Percentiles rank a stretch among this genome's conserved stretches.
These are phyloP conservation scores for Elsinoe perseae DNA, from an alignment of 2,329 filamentous ascomycete genomes.

Conservation along the genomic window DNA sequence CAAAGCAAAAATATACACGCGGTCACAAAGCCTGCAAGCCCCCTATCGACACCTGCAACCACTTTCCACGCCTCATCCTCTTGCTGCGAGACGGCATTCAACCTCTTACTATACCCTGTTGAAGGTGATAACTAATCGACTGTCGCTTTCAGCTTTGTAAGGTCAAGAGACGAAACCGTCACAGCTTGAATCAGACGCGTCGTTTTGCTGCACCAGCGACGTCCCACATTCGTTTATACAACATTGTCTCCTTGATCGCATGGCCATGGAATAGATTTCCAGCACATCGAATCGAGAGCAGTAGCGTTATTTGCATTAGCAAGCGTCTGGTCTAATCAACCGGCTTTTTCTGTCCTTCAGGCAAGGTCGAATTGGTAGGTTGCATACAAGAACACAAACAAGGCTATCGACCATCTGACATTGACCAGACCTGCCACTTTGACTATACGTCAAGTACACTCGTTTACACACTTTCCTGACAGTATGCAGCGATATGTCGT, in stretches of 20 bases:
- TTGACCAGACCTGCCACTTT: background rate
- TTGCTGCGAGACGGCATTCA: constrained; percentile 11
- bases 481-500: background rate
- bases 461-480: constrained; percentile 12
- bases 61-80: constrained; percentile 6
- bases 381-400: background rate
- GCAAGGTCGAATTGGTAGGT: background rate
- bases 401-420: background rate
- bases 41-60: constrained; percentile 5
- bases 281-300: constrained; percentile 2
- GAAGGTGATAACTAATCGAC: background rate
- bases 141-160: background rate
- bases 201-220: background rate
- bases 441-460: constrained; percentile 16
- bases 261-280: constrained; percentile 13
- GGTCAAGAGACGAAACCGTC: background rate
- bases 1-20: constrained; percentile 13
- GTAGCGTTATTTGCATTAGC: background rate
- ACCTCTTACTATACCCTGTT: background rate
- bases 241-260: background rate
- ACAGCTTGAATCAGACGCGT: constrained; percentile 2
- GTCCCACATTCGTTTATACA: constrained; percentile 9
- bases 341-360: background rate
- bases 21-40: constrained; percentile 9
- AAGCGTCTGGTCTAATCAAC: background rate